Conservation (phyloP, 2,329 filamentous ascomycete species). For the Seiridium unicorne region DNA sequence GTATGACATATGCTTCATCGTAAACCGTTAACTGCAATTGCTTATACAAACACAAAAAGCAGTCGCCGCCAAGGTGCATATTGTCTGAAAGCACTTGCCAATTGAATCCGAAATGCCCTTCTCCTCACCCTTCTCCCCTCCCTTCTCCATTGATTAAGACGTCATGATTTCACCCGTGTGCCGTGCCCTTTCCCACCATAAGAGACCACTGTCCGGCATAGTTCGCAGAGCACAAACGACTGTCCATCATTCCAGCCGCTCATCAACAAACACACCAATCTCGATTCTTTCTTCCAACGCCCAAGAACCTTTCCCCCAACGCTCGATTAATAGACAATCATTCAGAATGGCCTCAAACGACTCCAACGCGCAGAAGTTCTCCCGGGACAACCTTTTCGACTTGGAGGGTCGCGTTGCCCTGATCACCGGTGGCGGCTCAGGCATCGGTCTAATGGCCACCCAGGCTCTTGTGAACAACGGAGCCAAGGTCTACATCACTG, state of each 20-base stretch:
- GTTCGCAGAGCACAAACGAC: neutral
- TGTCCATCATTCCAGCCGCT: too few species aligned
- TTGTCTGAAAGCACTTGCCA: neutral
- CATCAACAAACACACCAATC: neutral
- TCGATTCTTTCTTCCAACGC: neutral
- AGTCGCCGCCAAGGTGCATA: neutral
- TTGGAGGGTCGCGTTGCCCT: conserved; percentile 42
- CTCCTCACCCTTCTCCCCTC: neutral
- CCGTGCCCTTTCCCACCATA: neutral
- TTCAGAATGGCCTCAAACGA: conserved; percentile 26
- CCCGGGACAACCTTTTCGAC: conserved; percentile 38
- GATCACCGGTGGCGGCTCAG: conserved; percentile 53
- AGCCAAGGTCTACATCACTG: conserved; percentile 69
- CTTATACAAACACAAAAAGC: neutral
- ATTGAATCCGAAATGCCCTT: neutral
- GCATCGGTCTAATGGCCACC: conserved; percentile 68
- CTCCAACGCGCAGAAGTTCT: conserved; percentile 21
- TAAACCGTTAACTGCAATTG: neutral
- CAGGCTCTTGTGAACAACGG: conserved; percentile 67
- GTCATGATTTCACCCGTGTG: conserved; percentile 2
- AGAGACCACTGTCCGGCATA: neutral
- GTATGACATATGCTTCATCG: neutral
- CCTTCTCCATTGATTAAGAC: neutral
- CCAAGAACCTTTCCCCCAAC: neutral
- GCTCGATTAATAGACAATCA: conserved; percentile 4